A percentile compares a stretch with the other conserved stretches of the same genome.
Conservation (phyloP, 768 basidiomycete species). For the Tulasnella sp. region DNA sequence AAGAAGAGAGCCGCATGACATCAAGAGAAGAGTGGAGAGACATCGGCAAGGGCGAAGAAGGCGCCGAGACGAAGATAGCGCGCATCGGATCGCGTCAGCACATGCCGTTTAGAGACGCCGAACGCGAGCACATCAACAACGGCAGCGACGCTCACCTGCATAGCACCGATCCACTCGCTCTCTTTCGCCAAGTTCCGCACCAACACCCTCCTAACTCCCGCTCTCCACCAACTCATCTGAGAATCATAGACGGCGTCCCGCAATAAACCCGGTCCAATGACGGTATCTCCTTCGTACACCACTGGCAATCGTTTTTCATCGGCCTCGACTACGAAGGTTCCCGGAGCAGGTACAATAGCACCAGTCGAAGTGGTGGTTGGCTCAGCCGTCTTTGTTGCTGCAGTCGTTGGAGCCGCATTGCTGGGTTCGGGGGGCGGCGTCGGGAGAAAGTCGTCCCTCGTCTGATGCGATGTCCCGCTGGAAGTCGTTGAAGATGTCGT, state of each 20-base stretch:
- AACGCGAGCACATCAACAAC: neutral
- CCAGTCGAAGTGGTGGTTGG: neutral
- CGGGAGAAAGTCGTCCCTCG: neutral
- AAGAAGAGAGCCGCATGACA: neutral
- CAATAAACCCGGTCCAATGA: constrained; percentile 32
- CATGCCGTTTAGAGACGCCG: no score
- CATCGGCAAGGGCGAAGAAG: no score
- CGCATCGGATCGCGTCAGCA: no score
- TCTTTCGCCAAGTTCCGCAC: constrained; percentile 56
- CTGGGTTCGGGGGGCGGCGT: neutral
- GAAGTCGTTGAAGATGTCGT: neutral
- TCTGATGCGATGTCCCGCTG: neutral
- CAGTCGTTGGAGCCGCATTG: neutral
- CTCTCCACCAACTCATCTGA: constrained; percentile 63
- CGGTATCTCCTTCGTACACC: neutral
- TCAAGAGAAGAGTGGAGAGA: no score
- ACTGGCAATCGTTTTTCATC: constrained; percentile 1
- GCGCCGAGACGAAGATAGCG: no score
- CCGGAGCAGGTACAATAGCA: neutral
- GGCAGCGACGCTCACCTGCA: constrained; percentile 52
- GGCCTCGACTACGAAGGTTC: neutral
- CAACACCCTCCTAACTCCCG: constrained; percentile 53
- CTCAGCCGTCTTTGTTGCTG: neutral
- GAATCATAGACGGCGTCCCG: constrained; percentile 52
- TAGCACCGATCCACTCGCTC: constrained; percentile 55